A percentile compares a stretch with the other conserved stretches of the same genome.
These are phyloP conservation scores for Erysimum cheiri DNA, from an alignment of 441 rosid species.

Conservation along the genomic window DNA sequence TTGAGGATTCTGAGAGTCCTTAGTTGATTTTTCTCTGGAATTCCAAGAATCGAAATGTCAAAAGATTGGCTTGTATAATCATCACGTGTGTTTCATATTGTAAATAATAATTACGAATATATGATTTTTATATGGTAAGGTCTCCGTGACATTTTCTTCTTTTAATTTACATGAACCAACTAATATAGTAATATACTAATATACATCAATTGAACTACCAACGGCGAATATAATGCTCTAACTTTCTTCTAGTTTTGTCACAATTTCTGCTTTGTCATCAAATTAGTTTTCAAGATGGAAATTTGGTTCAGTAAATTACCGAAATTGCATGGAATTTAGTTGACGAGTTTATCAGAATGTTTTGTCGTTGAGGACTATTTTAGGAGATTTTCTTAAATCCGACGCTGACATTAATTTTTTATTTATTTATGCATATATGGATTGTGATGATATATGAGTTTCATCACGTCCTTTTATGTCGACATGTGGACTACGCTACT, in stretches of 20 bases:
- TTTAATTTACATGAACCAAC: background rate
- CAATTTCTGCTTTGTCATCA: background rate
- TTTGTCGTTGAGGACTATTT: background rate
- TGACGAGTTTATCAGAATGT: background rate
- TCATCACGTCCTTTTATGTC: background rate
- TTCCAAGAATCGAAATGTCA: constrained; percentile 3
- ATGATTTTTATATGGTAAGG: background rate
- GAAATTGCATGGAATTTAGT: background rate
- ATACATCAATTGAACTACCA: background rate
- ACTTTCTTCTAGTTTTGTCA: background rate
- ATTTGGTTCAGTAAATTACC: background rate
- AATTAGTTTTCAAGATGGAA: background rate
- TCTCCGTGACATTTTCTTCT: background rate
- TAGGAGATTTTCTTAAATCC: background rate
- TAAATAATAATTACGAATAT: constrained; percentile 16
- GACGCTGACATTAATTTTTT: background rate
- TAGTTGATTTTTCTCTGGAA: background rate
- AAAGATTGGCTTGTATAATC: constrained; percentile 14
- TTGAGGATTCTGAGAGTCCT: constrained; percentile 28
- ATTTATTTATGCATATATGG: background rate
- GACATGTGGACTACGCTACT: background rate
- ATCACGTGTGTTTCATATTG: constrained; percentile 10
- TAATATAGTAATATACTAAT: too few relatives aligned
- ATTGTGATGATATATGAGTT: background rate
- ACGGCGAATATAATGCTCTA: background rate